Percentiles rank a stretch among this genome's conserved stretches.
Conservation (phyloP, 2,329 filamentous ascomycete species). For the Colletotrichum salicis region DNA sequence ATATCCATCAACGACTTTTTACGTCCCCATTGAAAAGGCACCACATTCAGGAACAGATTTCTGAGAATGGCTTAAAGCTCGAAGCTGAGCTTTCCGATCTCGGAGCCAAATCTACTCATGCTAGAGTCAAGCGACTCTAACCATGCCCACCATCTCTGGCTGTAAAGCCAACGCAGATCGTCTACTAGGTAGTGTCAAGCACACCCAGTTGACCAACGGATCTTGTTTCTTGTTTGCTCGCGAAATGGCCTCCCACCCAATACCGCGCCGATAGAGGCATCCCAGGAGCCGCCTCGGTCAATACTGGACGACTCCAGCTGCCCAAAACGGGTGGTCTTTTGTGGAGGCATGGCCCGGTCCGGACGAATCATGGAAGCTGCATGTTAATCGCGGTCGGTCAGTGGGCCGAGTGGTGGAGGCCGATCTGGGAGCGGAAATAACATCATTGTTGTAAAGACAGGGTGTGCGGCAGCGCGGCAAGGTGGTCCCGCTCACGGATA, state of each 20-base stretch:
- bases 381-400: not conserved
- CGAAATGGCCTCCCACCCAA: not conserved
- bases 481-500: constrained; percentile 13
- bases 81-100: not conserved
- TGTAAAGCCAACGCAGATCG: no score
- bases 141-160: not conserved
- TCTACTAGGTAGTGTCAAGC: no score
- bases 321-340: constrained; percentile 10
- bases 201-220: not conserved
- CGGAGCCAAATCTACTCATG: not conserved
- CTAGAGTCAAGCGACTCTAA: not conserved
- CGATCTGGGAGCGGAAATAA: constrained; percentile 28
- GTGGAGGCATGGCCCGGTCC: constrained; percentile 15
- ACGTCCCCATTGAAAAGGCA: not conserved
- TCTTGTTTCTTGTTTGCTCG: no score
- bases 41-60: not conserved
- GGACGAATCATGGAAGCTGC: constrained; percentile 28
- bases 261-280: constrained; percentile 18
- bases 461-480: not conserved
- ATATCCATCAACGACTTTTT: not conserved
- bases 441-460: constrained; percentile 9
- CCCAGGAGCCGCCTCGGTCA: constrained; percentile 1
- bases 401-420: constrained; percentile 24
- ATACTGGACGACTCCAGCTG: constrained; percentile 1
- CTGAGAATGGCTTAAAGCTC: not conserved